Evolutionary conservation across 2,329 filamentous ascomycete genomes (phyloP).

Genomic region (Claviceps africana): DNA sequence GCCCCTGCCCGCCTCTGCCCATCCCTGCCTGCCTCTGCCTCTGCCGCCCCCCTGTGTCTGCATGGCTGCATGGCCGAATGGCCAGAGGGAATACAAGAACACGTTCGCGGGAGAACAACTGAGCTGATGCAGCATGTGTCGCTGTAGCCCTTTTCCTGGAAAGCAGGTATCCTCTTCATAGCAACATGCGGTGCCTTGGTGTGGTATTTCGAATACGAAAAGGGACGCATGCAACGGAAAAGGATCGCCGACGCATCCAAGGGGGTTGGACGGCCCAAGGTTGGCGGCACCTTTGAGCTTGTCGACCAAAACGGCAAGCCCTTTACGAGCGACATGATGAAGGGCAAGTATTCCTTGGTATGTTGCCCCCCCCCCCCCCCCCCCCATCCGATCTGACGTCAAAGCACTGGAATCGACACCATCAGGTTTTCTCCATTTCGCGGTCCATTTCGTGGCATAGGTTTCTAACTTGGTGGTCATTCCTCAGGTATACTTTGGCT

Average conservation of each 20-base stretch:
- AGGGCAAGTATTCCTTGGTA: conserved; percentile 73
- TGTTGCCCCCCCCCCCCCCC: too few relatives aligned
- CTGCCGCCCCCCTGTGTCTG: too few relatives aligned
- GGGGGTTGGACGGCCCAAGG: conserved; percentile 82
- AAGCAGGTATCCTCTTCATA: conserved; percentile 76
- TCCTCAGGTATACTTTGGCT: conserved; percentile 83
- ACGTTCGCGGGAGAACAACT: conserved; percentile 7
- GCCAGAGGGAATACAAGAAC: neutral
- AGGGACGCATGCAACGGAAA: conserved; percentile 78
- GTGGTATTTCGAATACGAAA: conserved; percentile 88
- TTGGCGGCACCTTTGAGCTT: conserved; percentile 75
- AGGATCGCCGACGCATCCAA: conserved; percentile 84
- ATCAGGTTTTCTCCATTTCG: neutral
- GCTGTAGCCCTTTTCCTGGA: conserved; percentile 77
- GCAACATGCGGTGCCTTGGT: conserved; percentile 62
- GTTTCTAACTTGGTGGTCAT: neutral
- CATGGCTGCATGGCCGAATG: too few relatives aligned
- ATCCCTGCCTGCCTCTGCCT: too few relatives aligned
- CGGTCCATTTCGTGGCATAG: neutral
- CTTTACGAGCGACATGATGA: conserved; percentile 68
- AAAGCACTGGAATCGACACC: neutral
- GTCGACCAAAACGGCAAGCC: conserved; percentile 66
- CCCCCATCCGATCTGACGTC: too few relatives aligned
- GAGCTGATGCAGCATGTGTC: conserved; percentile 10
- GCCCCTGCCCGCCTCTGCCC: too few relatives aligned